Base-by-base conservation (phyloP, 148 eudicot species). In the Cornus controversa region DNA sequence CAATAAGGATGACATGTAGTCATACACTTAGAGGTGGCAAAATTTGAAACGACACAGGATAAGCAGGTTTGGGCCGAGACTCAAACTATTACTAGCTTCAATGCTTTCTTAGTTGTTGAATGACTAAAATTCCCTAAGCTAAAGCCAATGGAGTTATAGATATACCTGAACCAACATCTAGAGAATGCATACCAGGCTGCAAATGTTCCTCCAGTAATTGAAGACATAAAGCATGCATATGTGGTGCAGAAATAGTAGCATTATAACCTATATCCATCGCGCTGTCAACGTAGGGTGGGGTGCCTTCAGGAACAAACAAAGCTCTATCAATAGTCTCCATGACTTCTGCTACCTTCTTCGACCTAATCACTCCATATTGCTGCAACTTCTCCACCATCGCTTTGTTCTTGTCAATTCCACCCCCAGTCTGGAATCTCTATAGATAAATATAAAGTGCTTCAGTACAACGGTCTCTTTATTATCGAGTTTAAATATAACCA, bases 191-290 rank as follows among this genome's bases (percentile, higher is more conserved):
- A 75, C 98, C 99, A 77, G 95, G 98, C 86, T 96, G 90, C 82
- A 93, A 88, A 78, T 91, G 80, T 27, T 90, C 82, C 80, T 90
- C 88, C 79, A 96, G 78, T 54, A 96, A 87, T 53, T 96, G 88
- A 82, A 96, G 98, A 84, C 99, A 96, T 78, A 81, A 88, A 5
- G 97, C 99, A 80, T 96, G 99, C 99, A 96, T 93, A 85, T 96
- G 99, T 78, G 99, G 99, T 34, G 99, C 99, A 57, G 99, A 96
- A 77, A 96, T 96, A 31, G 99, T 96, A 73, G 91, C 99, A 83
- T 96, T 96, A 76, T 87, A 88, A 31, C 98, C 98, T 74, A 96
- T 96, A 6, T 84, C 86, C 97, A 96, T 88, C 66, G 99, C 98
- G 75, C 89, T 91, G 73, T 96, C 99, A 37, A 85, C 86, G 71